Evolutionary conservation across 2,329 filamentous ascomycete species (phyloP), one percentile per base, ranked within the genome.

Genomic region (Diaporthe ampelina): DNA sequence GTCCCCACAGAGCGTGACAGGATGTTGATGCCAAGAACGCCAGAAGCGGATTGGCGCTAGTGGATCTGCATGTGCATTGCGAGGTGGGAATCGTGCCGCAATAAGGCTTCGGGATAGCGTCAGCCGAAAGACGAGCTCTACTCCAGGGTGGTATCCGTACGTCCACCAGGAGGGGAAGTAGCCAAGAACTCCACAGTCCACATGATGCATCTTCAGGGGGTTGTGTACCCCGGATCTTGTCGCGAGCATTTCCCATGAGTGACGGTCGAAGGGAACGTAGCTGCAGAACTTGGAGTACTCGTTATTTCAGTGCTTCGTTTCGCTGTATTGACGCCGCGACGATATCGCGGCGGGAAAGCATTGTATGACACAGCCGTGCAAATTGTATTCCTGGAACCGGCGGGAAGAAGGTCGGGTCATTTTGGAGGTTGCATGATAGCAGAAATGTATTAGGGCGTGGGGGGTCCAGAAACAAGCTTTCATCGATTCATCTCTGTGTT

Each of bases 1-100:
- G 63, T 68, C 52, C 48, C 63, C 63, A 68, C 63, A 68, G 63
- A 68, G 63, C 63, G 63, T 68, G 48, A 68, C 32, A 32, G 63
- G 40, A 43, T 17, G 26, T 21, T 52, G 45, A 24, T 67, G 63
- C 63, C 63, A 54, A 68, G 63, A 50, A 29, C 8, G n/a, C 63
- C 63, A 54, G 63, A 68, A 68, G n/a, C 32, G 48, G 63, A n/a
- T 40, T 68, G 45, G 63, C 63, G 63, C 48, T n/a, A n/a, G 32
- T 68, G 63, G 48, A 68, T 54, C 45, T 54, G 63, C 63, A 68
- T 24, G 48, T 67, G 11, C 29, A 26, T 37, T 52, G 43, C 19
- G 21, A 52, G 45, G 63, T 52, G 13, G 29, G 29, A 68, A 19
- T 68, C n/a, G 29, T 35, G 29, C 63, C 61, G 63, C 63, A 68